Conservation (phyloP, 176 grass and related monocot species). For the Triticum aestivum region IWGSC_CS_RefSeq_v2.1 NC_057800.1:666408505-666409004, state of each 20-base stretch:
- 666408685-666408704: conserved; percentile 45
- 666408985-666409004: conserved; percentile 18
- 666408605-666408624: conserved; percentile 59
- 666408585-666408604: conserved; percentile 59
- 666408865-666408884: conserved; percentile 34
- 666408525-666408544: conserved; percentile 28
- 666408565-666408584: conserved; percentile 81
- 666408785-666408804: conserved; percentile 19
- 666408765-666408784: conserved; percentile 26
- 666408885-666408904: conserved; percentile 72
- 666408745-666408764: conserved; percentile 50
- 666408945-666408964: conserved; percentile 63
- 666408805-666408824: background rate
- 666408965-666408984: conserved; percentile 44
- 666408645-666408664: conserved; percentile 3
- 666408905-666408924: conserved; percentile 87
- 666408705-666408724: conserved; percentile 61
- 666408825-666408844: background rate
- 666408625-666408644: conserved; percentile 28
- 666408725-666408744: conserved; percentile 60
- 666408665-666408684: conserved; percentile 7
- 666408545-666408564: conserved; percentile 67
- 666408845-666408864: background rate
- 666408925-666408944: conserved; percentile 76
- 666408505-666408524: conserved; percentile 59